phyloP scores from a whole-genome alignment of 2,329 filamentous ascomycete species.

The Fusarium torreyae region DNA sequence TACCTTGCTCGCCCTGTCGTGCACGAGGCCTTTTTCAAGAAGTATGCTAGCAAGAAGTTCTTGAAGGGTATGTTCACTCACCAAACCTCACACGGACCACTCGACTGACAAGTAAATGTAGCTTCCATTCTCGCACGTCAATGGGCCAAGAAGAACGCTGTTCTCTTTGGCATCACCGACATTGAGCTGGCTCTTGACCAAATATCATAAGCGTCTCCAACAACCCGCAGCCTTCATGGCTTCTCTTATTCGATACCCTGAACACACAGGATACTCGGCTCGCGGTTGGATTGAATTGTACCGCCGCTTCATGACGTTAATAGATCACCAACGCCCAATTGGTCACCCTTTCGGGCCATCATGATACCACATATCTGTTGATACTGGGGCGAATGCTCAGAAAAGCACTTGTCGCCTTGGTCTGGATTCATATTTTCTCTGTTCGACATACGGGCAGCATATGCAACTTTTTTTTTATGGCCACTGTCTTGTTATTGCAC shows the following conservation, averaged over 20 bases:
- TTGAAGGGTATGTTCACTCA: constrained; percentile 83
- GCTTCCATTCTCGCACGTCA: constrained; percentile 91
- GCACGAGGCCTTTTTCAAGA: constrained; percentile 99
- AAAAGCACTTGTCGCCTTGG: constrained; percentile 31
- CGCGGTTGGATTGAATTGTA: constrained; percentile 53
- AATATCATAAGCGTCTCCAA: constrained; percentile 51
- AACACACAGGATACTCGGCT: constrained; percentile 50
- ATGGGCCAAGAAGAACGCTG: constrained; percentile 89
- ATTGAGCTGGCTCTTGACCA: constrained; percentile 67
- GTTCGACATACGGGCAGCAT: constrained; percentile 47
- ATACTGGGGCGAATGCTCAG: constrained; percentile 30
- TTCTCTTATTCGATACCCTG: constrained; percentile 37
- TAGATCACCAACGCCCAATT: constrained; percentile 49
- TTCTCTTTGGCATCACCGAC: constrained; percentile 68
- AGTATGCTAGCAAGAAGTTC: constrained; percentile 99
- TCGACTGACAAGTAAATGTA: constrained; percentile 56
- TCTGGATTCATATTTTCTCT: constrained; percentile 52
- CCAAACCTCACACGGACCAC: not conserved
- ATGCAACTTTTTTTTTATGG: constrained; percentile 42
- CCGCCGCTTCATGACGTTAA: constrained; percentile 54
- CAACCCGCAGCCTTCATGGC: constrained; percentile 27
- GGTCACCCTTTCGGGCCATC: constrained; percentile 43
- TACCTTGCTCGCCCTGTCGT: constrained; percentile 92
- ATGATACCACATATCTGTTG: constrained; percentile 44
- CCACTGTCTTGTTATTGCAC: constrained; percentile 53